Evolutionary conservation across 164 flowering plant species (phyloP).

Genomic region (Vitis cinerea): DNA sequence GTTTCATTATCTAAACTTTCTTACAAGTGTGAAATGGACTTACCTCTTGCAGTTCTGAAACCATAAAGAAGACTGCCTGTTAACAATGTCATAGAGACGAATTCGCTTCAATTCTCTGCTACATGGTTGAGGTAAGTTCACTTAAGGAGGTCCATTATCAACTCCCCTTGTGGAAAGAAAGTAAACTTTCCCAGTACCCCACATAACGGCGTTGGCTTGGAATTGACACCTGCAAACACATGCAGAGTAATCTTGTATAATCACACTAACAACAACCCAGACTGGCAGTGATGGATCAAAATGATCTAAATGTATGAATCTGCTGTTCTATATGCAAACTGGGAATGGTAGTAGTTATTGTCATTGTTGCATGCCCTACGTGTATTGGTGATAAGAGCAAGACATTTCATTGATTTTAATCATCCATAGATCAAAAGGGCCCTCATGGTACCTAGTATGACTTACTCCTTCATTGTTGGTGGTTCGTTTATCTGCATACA

Average conservation of each 20-base stretch:
- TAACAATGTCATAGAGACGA: slow-evolving; percentile 62
- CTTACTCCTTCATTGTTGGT: slow-evolving; percentile 76
- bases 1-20: too few species aligned
- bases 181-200: slow-evolving; percentile 54
- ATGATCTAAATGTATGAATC: too few species aligned
- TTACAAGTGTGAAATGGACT: not conserved
- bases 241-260: not conserved
- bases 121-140: slow-evolving; percentile 48
- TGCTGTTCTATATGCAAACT: too few species aligned
- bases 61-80: slow-evolving; percentile 57
- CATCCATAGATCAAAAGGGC: too few species aligned
- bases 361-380: too few species aligned
- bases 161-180: slow-evolving; percentile 39
- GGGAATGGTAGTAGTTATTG: too few species aligned
- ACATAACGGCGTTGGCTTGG: slow-evolving; percentile 89
- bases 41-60: slow-evolving; percentile 60
- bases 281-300: not conserved
- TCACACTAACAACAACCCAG: not conserved
- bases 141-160: slow-evolving; percentile 37
- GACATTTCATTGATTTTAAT: too few species aligned
- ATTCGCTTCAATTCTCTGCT: slow-evolving; percentile 62
- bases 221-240: slow-evolving; percentile 61
- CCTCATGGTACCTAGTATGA: slow-evolving; percentile 3
- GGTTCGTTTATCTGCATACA: slow-evolving; percentile 69
- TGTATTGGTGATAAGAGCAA: too few species aligned